Evolutionary conservation across 2,329 filamentous ascomycete species (phyloP).

Genomic region (Alternaria alternata): DNA sequence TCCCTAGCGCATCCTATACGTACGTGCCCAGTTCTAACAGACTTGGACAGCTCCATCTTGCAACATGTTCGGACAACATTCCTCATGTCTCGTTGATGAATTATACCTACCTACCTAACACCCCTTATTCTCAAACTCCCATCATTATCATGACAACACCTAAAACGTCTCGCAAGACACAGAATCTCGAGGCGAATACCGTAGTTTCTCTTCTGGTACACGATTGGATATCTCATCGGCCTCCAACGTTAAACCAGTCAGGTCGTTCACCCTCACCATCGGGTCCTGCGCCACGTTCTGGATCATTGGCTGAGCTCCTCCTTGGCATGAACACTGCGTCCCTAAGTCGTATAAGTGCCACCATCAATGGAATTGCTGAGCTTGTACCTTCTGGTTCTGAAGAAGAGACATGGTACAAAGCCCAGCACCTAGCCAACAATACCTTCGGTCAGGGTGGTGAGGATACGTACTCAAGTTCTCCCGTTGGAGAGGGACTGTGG

Average conservation of each 20-base stretch:
- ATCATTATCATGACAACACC: conserved; percentile 93
- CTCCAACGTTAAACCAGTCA: conserved; percentile 70
- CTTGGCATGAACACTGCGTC: conserved; percentile 91
- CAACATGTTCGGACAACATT: conserved; percentile 82
- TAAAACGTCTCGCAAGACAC: conserved; percentile 77
- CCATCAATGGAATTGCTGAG: conserved; percentile 86
- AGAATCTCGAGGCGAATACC: conserved; percentile 83
- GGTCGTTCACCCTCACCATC: conserved; percentile 69
- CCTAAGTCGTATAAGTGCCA: conserved; percentile 87
- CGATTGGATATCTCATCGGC: conserved; percentile 95
- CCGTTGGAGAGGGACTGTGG: conserved; percentile 51
- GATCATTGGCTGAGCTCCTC: conserved; percentile 81
- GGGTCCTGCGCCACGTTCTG: conserved; percentile 60
- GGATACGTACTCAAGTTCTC: conserved; percentile 39
- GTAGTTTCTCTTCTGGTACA: conserved; percentile 94
- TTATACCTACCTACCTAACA: conserved; percentile 90
- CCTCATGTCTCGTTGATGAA: conserved; percentile 98
- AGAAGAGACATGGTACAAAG: conserved; percentile 84
- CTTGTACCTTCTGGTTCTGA: conserved; percentile 77
- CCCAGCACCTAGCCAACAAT: conserved; percentile 89
- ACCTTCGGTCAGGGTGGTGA: conserved; percentile 68
- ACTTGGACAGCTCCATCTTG: conserved; percentile 80
- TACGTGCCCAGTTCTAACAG: conserved; percentile 10
- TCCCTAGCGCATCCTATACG: neutral
- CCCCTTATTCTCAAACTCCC: conserved; percentile 69